Evolutionary conservation across 2,329 filamentous ascomycete genomes (phyloP), one percentile per base, ranked within the genome.

Genomic region (Neofusicoccum kwambonambiense): DNA sequence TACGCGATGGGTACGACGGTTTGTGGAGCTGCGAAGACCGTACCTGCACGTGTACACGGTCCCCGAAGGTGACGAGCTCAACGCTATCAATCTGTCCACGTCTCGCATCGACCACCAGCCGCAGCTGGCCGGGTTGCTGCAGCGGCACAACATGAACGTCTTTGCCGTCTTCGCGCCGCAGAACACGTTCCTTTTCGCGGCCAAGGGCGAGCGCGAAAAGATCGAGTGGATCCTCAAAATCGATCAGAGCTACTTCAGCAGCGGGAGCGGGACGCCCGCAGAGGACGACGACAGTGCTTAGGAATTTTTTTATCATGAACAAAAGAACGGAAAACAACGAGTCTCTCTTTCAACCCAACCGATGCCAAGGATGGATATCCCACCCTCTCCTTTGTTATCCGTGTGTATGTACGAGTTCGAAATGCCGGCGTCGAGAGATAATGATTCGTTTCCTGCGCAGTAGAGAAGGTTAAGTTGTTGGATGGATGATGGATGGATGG

Each of bases 181-280:
- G 76, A 97, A 97, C 77, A 97, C 93, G 37, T 99, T 93, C 86
- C 83, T 99, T 45, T 98, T 99, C 77, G 92, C 93, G 13, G 91
- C 93, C 27, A 85, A 93, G 65, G 94, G 88, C 71, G 94, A 97
- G 80, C 86, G 89, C 56, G 93, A 97, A 77, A 97, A 97, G 82
- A 89, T 93, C 70, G 95, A 98, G 76, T 99, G 95, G 95, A 97
- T 99, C 70, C 86, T 96, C 77, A 90, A 90, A 73, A 92, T 99
- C 70, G 95, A 99, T 78, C 90, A 97, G 81, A 91, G 89, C 69
- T 89, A 85, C 75, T 87, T 87, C 71, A 75, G 70, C 22, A 72
- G 70, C 62, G 67, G 67, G 45, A 67, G 68, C 35, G 60, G 60
- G 13, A 67, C 62, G 13, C 62, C 62, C 34, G 62, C 67, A 66